These are phyloP conservation scores for Scheffersomyces insectosa DNA, from an alignment of 1,139 yeast species.

Conservation along the genomic window DNA sequence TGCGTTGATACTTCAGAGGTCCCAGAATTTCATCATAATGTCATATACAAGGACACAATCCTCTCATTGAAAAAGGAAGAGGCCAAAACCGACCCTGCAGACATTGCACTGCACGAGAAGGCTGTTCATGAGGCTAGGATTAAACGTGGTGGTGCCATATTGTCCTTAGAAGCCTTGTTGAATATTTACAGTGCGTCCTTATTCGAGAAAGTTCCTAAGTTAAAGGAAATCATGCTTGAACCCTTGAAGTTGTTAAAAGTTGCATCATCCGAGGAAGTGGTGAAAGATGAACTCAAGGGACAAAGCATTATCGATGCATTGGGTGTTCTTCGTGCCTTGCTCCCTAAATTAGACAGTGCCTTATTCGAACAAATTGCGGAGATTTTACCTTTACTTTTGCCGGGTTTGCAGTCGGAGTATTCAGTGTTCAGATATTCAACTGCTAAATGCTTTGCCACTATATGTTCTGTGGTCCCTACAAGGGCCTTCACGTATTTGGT, in stretches of 20 bases:
- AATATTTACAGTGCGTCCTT: constrained; percentile 52
- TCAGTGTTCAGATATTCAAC: constrained; percentile 89
- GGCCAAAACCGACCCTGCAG: constrained; percentile 66
- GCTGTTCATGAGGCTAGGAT: constrained; percentile 73
- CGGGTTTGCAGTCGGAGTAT: constrained; percentile 65
- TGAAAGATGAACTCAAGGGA: constrained; percentile 55
- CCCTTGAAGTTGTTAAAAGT: constrained; percentile 47
- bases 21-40: constrained; percentile 83
- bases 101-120: constrained; percentile 60
- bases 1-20: constrained; percentile 97
- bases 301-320: constrained; percentile 85
- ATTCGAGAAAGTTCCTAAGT: constrained; percentile 66
- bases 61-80: constrained; percentile 83
- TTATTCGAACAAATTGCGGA: constrained; percentile 53
- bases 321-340: constrained; percentile 75
- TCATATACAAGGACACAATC: constrained; percentile 54
- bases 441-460: constrained; percentile 84
- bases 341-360: constrained; percentile 58
- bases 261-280: constrained; percentile 33
- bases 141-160: constrained; percentile 80
- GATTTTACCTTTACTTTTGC: constrained; percentile 49
- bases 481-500: constrained; percentile 78
- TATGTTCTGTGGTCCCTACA: constrained; percentile 74
- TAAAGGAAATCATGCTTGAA: constrained; percentile 65
- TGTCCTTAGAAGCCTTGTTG: constrained; percentile 63